These are phyloP conservation scores for Rhypophila decipiens DNA, from an alignment of 495 filamentous ascomycete genomes.

Conservation along the genomic window DNA sequence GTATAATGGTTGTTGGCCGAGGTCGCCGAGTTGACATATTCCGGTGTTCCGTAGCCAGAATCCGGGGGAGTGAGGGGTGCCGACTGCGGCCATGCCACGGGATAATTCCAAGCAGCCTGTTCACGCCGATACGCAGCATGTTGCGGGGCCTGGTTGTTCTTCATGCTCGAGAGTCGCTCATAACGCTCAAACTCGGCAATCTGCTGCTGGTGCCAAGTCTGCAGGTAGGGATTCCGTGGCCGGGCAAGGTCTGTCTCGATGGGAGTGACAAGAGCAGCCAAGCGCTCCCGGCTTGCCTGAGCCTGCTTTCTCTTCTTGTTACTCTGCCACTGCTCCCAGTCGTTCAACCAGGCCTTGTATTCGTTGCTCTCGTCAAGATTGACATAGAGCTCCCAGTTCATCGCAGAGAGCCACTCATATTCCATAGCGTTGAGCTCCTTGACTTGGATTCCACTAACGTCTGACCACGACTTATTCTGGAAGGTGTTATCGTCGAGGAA, in stretches of 20 bases:
- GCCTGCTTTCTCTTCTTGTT: constrained; percentile 52
- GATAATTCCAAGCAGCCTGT: constrained; percentile 33
- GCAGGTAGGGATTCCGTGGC: constrained; percentile 27
- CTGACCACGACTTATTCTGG: constrained; percentile 97
- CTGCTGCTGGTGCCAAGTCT: constrained; percentile 48
- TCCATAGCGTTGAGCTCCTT: constrained; percentile 84
- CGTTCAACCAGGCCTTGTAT: constrained; percentile 72
- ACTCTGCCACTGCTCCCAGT: constrained; percentile 75
- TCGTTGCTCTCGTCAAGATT: constrained; percentile 77
- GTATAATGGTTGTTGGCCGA: constrained; percentile 38
- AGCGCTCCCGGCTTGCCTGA: constrained; percentile 38
- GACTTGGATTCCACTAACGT: constrained; percentile 90
- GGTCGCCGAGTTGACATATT: constrained; percentile 39
- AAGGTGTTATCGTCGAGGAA: constrained; percentile 99
- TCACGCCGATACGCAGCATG: constrained; percentile 43
- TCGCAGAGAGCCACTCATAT: constrained; percentile 81
- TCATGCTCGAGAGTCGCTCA: constrained; percentile 34
- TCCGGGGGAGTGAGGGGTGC: constrained; percentile 44
- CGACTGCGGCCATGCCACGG: constrained; percentile 26
- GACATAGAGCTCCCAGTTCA: constrained; percentile 82
- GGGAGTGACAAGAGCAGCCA: constrained; percentile 56
- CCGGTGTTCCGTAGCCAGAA: constrained; percentile 46
- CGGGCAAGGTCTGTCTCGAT: constrained; percentile 58
- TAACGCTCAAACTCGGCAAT: constrained; percentile 49
- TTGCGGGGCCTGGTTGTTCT: constrained; percentile 39